Evolutionary conservation across 257 asterid species (phyloP), one percentile per base, ranked within the genome.

Genomic region (Schizonepeta tenuifolia): DNA sequence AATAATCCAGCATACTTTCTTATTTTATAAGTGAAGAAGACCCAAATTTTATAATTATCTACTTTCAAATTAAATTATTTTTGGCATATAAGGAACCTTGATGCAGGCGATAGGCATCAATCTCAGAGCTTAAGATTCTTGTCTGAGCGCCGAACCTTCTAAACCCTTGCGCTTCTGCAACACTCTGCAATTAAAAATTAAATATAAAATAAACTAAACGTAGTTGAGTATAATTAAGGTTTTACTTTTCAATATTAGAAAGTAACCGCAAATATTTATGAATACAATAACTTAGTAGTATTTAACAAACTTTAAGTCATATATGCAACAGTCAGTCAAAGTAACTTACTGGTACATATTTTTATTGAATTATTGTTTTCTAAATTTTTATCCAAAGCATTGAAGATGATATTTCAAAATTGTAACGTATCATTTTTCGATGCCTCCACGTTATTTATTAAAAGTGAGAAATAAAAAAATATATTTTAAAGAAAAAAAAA

Each of bases 121-220:
- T 85, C 81, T 83, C 79, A 67, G 85, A 63, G 86, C 91, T 80
- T 68, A 64, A 82, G 83, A 80, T 77, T 84, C 82, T 82, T 83
- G 76, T 79, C 84, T 79, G 36, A 50, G 75, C 55, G 61, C 72
- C 87, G 95, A 90, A 90, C 86, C 90, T 90, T 90, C 96, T 82
- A 78, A 86, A 77, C 80, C 41, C 79, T 80, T 68, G 84, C 74
- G 82, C 67, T 75, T 71, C 17, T 59, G 7, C 24, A 40, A 21
- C 20, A 31, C 31, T 58, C 8, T 56, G 49, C 20, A 68, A 69
- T 75, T 59, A 54, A 69, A 55, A 1, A 40, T 24, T 24, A 53
- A 56, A 60, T 15, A 31, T 31, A 35, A 26, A 60, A 18, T 0
- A 12, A 4, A 44, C 9, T 11, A 12, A 51, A 35, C 65, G 28